A percentile compares a stretch with the other conserved stretches of the same genome.
Evolutionary conservation across 441 rosid species (phyloP).

Genomic region (Adansonia gregorii): DNA sequence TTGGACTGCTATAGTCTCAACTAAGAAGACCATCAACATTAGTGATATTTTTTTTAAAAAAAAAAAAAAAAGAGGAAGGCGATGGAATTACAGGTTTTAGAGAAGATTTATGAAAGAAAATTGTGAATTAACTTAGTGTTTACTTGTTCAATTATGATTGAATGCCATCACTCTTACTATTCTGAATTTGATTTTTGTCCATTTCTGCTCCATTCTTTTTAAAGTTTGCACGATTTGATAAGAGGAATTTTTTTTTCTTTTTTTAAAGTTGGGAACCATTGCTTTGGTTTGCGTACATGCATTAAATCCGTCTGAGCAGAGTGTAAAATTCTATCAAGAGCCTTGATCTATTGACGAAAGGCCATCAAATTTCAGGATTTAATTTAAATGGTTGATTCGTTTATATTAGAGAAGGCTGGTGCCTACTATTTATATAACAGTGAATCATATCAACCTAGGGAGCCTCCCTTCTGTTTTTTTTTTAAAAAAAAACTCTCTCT

Average conservation of each 20-base stretch:
- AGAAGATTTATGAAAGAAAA: neutral
- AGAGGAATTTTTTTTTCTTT: neutral
- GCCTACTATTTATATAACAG: conserved; percentile 34
- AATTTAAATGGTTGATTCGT: neutral
- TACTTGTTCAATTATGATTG: neutral
- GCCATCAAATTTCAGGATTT: conserved; percentile 37
- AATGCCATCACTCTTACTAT: neutral
- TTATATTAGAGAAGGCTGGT: conserved; percentile 19
- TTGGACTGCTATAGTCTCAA: no score
- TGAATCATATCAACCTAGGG: conserved; percentile 56
- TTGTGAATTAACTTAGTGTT: neutral
- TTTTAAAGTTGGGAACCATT: neutral
- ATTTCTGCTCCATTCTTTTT: neutral
- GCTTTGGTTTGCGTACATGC: conserved; percentile 10
- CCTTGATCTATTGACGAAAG: conserved; percentile 12
- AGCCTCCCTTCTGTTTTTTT: conserved; percentile 24
- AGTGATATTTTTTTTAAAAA: no score
- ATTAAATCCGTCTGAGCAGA: neutral
- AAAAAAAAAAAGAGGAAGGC: neutral
- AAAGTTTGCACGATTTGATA: neutral
- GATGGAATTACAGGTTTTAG: neutral
- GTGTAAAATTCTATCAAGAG: conserved; percentile 12
- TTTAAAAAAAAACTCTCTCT: neutral
- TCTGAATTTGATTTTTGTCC: neutral
- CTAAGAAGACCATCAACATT: no score